Evolutionary conservation across 345 rosid species (phyloP).

Genomic region (Viola odorata): DNA sequence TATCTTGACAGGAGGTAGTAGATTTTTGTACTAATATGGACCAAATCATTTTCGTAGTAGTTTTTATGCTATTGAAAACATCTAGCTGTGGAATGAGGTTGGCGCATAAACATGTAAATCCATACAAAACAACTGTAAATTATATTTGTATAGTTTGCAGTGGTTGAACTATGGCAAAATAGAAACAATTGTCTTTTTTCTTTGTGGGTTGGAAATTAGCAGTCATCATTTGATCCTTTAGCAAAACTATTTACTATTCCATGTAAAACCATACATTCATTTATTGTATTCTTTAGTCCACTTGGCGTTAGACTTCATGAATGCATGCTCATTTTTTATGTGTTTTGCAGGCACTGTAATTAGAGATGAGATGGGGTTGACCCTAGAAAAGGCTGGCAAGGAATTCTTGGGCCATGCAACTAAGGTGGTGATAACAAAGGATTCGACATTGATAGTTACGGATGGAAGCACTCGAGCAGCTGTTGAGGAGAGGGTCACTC

Average conservation of each 20-base stretch:
- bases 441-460: conserved; percentile 75
- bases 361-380: conserved; percentile 74
- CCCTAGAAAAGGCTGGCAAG: conserved; percentile 65
- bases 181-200: conserved; percentile 2
- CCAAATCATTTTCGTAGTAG: too few species aligned
- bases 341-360: conserved; percentile 63
- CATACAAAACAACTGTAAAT: too few species aligned
- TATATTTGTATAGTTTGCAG: too few species aligned
- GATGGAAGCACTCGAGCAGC: conserved; percentile 63
- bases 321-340: background rate
- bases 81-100: too few species aligned
- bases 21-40: too few species aligned
- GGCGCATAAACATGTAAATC: too few species aligned
- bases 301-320: background rate
- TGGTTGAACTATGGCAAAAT: too few species aligned
- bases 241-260: background rate
- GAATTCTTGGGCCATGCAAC: conserved; percentile 72
- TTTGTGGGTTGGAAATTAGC: background rate
- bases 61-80: too few species aligned
- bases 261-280: background rate
- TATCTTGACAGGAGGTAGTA: conserved; percentile 83
- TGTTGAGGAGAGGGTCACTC: conserved; percentile 68
- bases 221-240: background rate
- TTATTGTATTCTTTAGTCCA: background rate
- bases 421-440: conserved; percentile 63